These are phyloP conservation scores for Metarhizium guizhouense DNA, from an alignment of 2,329 filamentous ascomycete species.

Conservation along the genomic window DNA sequence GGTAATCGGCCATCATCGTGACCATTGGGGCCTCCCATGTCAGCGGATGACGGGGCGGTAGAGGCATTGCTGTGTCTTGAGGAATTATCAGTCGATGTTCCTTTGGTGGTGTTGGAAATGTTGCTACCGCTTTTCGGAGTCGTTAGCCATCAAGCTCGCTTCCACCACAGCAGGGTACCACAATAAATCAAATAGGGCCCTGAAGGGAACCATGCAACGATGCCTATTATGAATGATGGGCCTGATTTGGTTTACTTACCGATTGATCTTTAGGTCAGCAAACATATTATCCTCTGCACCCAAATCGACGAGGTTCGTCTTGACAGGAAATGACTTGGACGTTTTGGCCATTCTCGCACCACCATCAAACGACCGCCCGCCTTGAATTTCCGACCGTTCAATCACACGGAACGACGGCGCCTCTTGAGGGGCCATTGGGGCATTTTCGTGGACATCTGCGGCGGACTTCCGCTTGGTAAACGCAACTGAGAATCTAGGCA, in stretches of 20 bases:
- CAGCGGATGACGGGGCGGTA: conserved; percentile 51
- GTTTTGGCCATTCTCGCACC: conserved; percentile 34
- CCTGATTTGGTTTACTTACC: conserved; percentile 33
- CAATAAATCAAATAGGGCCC: background rate
- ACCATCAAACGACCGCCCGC: conserved; percentile 41
- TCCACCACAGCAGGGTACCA: background rate
- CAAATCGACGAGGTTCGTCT: conserved; percentile 26
- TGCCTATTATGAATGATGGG: background rate
- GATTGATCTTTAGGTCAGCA: conserved; percentile 42
- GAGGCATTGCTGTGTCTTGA: conserved; percentile 54
- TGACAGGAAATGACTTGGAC: conserved; percentile 26
- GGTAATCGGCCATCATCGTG: conserved; percentile 19
- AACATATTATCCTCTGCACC: conserved; percentile 52
- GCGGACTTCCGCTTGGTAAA: conserved; percentile 53
- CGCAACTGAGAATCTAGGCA: conserved; percentile 53
- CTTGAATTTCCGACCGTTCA: conserved; percentile 38
- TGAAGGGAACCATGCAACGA: conserved; percentile 5
- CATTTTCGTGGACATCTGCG: conserved; percentile 47
- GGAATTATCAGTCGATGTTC: conserved; percentile 49
- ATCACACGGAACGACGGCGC: conserved; percentile 50
- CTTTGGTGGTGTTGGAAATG: conserved; percentile 53
- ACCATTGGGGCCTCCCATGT: conserved; percentile 16
- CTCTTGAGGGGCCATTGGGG: conserved; percentile 28
- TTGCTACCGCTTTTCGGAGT: conserved; percentile 43
- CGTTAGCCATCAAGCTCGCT: conserved; percentile 18